Percentiles rank a stretch among this genome's conserved stretches.
phyloP scores from a whole-genome alignment of 2,329 filamentous ascomycete species.

The Cordyceps fumosorosea region DNA sequence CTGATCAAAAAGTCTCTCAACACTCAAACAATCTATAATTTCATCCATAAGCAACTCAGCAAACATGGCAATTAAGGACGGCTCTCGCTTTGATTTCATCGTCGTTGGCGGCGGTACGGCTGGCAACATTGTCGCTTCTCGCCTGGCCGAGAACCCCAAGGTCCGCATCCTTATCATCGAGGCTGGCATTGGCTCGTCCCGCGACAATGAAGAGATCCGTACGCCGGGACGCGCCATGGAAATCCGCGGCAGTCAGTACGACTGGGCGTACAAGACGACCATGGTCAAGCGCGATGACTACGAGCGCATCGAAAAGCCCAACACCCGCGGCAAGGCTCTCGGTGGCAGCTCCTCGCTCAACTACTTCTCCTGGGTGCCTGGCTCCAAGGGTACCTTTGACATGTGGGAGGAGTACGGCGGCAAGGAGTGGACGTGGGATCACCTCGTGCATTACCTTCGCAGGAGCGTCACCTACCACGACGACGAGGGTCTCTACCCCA shows the following conservation, averaged over 20 bases:
- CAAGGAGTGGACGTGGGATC: slow-evolving; percentile 56
- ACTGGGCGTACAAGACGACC: slow-evolving; percentile 57
- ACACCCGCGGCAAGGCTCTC: slow-evolving; percentile 53
- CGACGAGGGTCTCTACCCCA: slow-evolving; percentile 38
- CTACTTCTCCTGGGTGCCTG: slow-evolving; percentile 59
- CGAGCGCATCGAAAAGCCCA: slow-evolving; percentile 55
- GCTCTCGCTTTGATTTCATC: slow-evolving; percentile 22
- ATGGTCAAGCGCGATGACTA: slow-evolving; percentile 54
- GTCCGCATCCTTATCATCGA: slow-evolving; percentile 41
- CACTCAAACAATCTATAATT: background rate
- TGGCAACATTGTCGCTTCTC: slow-evolving; percentile 29
- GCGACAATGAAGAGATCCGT: slow-evolving; percentile 43
- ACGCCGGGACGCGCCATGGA: slow-evolving; percentile 48
- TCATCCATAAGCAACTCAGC: too few species aligned
- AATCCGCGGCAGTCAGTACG: slow-evolving; percentile 47
- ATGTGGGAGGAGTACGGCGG: slow-evolving; percentile 68
- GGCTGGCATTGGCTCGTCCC: slow-evolving; percentile 41
- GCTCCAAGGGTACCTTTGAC: slow-evolving; percentile 53
- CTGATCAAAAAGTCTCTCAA: too few species aligned
- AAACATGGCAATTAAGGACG: slow-evolving; percentile 9
- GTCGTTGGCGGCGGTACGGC: slow-evolving; percentile 30
- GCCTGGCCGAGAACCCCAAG: slow-evolving; percentile 28
- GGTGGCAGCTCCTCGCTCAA: slow-evolving; percentile 54
- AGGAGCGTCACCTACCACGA: slow-evolving; percentile 55
- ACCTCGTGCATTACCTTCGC: slow-evolving; percentile 42